Percentiles rank a stretch among this genome's conserved stretches.
These are phyloP conservation scores for Corynascus novoguineensis DNA, from an alignment of 495 filamentous ascomycete species.

Conservation along the genomic window DNA sequence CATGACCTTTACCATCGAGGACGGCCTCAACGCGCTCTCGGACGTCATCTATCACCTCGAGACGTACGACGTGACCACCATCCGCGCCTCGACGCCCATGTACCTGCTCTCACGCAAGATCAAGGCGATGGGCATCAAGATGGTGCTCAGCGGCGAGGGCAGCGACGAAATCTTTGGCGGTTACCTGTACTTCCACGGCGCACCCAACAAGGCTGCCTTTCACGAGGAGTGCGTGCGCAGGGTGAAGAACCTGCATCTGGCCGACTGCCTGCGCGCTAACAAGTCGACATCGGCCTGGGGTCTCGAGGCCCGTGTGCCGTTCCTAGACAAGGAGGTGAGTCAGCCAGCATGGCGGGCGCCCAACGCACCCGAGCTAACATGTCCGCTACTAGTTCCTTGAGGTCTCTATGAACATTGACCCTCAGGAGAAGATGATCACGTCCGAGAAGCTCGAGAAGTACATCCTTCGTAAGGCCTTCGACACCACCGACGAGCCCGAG, in stretches of 20 bases:
- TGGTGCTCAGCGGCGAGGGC: slow-evolving; percentile 95
- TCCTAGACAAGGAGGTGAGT: slow-evolving; percentile 80
- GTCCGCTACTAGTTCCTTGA: slow-evolving; percentile 68
- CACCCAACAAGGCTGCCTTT: slow-evolving; percentile 83
- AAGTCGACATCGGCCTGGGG: slow-evolving; percentile 99
- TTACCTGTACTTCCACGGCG: slow-evolving; percentile 96
- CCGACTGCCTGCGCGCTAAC: slow-evolving; percentile 95
- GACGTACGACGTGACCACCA: slow-evolving; percentile 96
- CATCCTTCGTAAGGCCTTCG: slow-evolving; percentile 94
- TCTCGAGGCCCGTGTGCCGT: slow-evolving; percentile 94
- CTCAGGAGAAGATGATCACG: slow-evolving; percentile 89
- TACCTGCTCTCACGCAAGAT: slow-evolving; percentile 96
- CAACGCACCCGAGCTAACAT: neutral
- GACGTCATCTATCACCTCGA: slow-evolving; percentile 98
- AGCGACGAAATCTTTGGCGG: slow-evolving; percentile 97
- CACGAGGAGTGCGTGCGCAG: slow-evolving; percentile 88
- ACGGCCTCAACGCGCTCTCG: slow-evolving; percentile 89
- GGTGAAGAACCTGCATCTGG: slow-evolving; percentile 90
- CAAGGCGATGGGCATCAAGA: slow-evolving; percentile 98
- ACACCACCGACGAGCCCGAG: slow-evolving; percentile 78
- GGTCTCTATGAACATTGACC: slow-evolving; percentile 85
- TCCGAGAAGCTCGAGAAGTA: slow-evolving; percentile 92
- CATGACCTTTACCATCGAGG: slow-evolving; percentile 96
- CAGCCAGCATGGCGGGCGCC: neutral
- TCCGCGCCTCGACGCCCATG: slow-evolving; percentile 98